A percentile compares a stretch with the other conserved stretches of the same genome.
Evolutionary conservation across 371 early-diverging fungal species (phyloP).

Genomic region (Sporodiniella umbellata): DNA sequence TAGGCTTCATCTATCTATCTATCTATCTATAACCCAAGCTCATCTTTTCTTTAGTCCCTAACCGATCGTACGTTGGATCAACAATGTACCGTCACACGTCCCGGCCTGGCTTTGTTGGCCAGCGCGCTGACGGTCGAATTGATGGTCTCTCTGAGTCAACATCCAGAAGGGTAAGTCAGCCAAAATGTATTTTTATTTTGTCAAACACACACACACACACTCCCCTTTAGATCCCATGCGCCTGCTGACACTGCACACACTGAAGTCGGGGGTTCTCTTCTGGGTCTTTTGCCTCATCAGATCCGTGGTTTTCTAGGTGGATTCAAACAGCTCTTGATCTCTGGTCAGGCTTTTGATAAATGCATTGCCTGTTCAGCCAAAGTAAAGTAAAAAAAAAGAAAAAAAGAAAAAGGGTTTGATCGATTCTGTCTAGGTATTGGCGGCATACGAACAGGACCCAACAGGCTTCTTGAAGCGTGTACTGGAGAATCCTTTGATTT

Average conservation of each 20-base stretch:
- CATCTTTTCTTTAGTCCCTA: slow-evolving; percentile 62
- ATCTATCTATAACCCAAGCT: not conserved
- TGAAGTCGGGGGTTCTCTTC: slow-evolving; percentile 22
- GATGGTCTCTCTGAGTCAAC: slow-evolving; percentile 83
- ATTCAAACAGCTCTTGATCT: slow-evolving; percentile 79
- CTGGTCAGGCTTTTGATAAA: slow-evolving; percentile 81
- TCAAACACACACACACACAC: not conserved
- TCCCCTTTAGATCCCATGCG: slow-evolving; percentile 27
- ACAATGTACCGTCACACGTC: slow-evolving; percentile 96
- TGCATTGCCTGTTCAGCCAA: slow-evolving; percentile 89
- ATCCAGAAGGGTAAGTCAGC: slow-evolving; percentile 67
- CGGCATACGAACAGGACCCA: slow-evolving; percentile 61
- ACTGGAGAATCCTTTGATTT: slow-evolving; percentile 65
- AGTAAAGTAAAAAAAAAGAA: no score
- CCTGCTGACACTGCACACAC: slow-evolving; percentile 27
- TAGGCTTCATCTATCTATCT: slow-evolving; percentile 29
- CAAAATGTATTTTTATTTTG: not conserved
- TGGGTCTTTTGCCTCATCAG: slow-evolving; percentile 88
- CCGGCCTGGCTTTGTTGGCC: slow-evolving; percentile 89
- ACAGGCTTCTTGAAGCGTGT: slow-evolving; percentile 71
- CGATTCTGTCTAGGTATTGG: slow-evolving; percentile 40
- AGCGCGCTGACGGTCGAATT: slow-evolving; percentile 87
- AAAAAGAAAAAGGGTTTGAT: not conserved
- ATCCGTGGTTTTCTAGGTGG: slow-evolving; percentile 88
- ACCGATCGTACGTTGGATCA: slow-evolving; percentile 93